These are phyloP conservation scores for Bretschneidera sinensis DNA, from an alignment of 345 rosid genomes.

Conservation along the genomic window DNA sequence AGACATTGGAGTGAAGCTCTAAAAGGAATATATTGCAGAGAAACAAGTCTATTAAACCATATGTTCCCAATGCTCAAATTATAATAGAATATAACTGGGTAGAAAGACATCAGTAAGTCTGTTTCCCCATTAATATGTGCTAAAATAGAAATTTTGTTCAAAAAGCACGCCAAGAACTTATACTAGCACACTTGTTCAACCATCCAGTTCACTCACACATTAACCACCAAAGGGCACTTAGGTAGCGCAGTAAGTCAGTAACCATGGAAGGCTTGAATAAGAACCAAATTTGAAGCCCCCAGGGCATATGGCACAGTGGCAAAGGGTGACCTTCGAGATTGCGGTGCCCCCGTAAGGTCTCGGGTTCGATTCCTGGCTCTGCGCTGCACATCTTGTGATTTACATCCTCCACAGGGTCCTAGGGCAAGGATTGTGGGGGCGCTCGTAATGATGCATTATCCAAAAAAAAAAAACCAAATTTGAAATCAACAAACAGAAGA, in stretches of 20 bases:
- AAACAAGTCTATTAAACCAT: neutral
- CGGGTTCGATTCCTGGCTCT: too few species aligned
- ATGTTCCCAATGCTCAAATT: neutral
- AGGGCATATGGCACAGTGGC: too few species aligned
- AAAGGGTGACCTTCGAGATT: too few species aligned
- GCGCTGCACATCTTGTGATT: too few species aligned
- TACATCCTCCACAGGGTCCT: too few species aligned
- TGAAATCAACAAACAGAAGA: too few species aligned
- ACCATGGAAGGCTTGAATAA: neutral
- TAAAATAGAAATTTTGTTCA: neutral
- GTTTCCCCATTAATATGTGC: neutral
- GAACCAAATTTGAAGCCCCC: neutral
- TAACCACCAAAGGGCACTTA: neutral
- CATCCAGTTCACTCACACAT: neutral
- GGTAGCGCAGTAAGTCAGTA: too few species aligned
- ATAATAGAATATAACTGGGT: too few species aligned
- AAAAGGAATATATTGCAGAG: neutral
- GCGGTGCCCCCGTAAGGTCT: too few species aligned
- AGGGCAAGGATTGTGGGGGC: neutral
- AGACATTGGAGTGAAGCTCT: neutral
- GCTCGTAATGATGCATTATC: neutral
- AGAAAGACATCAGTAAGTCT: too few species aligned
- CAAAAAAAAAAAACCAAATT: too few species aligned
- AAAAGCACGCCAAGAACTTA: conserved; percentile 11
- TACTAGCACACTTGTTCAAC: neutral